These are phyloP conservation scores for Penicillium herquei DNA, from an alignment of 495 filamentous ascomycete species.

Conservation along the genomic window DNA sequence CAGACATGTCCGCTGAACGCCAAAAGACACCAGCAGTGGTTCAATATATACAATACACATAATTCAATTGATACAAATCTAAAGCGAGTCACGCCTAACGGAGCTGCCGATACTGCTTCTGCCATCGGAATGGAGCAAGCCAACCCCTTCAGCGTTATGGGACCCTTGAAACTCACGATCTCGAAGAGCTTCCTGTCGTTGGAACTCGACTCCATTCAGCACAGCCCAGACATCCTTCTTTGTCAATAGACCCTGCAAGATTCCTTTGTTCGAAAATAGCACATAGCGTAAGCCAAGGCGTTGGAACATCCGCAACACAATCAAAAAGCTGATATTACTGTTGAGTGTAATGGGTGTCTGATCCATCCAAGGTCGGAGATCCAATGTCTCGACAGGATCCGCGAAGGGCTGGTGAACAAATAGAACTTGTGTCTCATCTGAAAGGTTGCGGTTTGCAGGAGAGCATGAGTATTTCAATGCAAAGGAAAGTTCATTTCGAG, in stretches of 20 bases:
- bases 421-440: constrained; percentile 72
- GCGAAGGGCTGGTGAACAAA: constrained; percentile 82
- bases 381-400: constrained; percentile 74
- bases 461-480: constrained; percentile 58
- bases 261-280: constrained; percentile 77
- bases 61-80: not conserved
- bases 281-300: constrained; percentile 90
- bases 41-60: too few species aligned
- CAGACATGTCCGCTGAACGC: too few species aligned
- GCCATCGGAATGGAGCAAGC: constrained; percentile 46
- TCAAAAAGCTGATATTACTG: constrained; percentile 66
- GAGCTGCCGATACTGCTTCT: constrained; percentile 40
- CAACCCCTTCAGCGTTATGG: constrained; percentile 48
- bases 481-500: constrained; percentile 82
- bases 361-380: constrained; percentile 96
- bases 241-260: constrained; percentile 81
- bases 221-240: constrained; percentile 99
- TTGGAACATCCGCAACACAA: constrained; percentile 89
- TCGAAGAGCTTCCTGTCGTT: constrained; percentile 34
- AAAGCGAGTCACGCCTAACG: constrained; percentile 35
- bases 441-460: constrained; percentile 51
- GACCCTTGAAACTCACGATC: constrained; percentile 36
- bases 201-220: constrained; percentile 74
- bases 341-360: constrained; percentile 93
- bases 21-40: not conserved